These are phyloP conservation scores for Cryoendolithus antarcticus DNA, from an alignment of 2,329 filamentous ascomycete genomes.

Conservation along the genomic window DNA sequence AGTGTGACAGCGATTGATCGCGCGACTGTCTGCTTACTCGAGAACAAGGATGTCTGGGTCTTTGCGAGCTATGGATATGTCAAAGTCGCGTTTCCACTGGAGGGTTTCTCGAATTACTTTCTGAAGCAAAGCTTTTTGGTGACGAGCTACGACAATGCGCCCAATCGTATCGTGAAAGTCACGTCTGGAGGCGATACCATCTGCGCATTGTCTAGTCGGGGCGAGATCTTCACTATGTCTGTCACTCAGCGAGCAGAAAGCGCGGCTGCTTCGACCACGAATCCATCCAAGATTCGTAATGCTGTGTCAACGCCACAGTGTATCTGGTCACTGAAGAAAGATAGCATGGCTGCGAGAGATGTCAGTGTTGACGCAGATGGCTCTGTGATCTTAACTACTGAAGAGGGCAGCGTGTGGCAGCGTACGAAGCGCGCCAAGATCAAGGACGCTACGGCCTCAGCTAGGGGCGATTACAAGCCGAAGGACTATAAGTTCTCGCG, in stretches of 20 bases:
- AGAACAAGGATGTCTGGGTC: constrained; percentile 80
- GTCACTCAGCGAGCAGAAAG: constrained; percentile 58
- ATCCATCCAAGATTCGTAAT: constrained; percentile 77
- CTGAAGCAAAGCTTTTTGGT: constrained; percentile 54
- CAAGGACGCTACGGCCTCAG: constrained; percentile 49
- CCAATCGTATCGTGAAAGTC: constrained; percentile 62
- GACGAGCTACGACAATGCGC: constrained; percentile 50
- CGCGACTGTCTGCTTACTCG: constrained; percentile 73
- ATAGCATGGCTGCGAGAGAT: constrained; percentile 70
- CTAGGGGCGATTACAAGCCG: constrained; percentile 45
- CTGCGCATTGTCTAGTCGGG: constrained; percentile 69
- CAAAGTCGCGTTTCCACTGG: constrained; percentile 69
- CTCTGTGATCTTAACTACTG: constrained; percentile 85
- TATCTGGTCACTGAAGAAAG: constrained; percentile 82
- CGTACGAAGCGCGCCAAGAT: constrained; percentile 71
- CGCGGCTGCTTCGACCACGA: constrained; percentile 65
- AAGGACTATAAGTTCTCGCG: constrained; percentile 88
- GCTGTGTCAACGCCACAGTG: constrained; percentile 67
- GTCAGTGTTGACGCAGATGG: constrained; percentile 85
- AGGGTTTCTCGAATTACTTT: constrained; percentile 58
- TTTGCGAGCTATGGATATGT: constrained; percentile 95
- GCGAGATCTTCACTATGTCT: constrained; percentile 77
- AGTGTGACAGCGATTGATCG: constrained; percentile 82
- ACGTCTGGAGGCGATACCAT: constrained; percentile 87
- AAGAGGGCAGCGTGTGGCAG: constrained; percentile 86